Evolutionary conservation across 371 early-diverging fungal species (phyloP), one percentile per base, ranked within the genome.

Genomic region (Mucor sp.): DNA sequence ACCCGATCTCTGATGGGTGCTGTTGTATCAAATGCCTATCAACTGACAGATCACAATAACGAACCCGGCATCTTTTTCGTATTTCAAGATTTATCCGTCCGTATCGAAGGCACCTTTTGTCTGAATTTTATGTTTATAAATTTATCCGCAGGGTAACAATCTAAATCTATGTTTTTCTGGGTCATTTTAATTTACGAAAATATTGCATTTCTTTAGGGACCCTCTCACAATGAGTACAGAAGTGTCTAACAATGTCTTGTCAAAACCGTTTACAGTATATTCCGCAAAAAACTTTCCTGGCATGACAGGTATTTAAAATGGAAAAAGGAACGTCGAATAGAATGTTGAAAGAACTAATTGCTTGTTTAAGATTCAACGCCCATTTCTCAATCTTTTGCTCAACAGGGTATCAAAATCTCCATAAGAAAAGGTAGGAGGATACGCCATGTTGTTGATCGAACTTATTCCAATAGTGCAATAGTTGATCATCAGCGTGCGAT

Each of bases 381-480:
- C 8, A 70, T 91, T 0, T 90, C 90, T 12, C 88, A 87, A 71
- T 82, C 83, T 59, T 90, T 91, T 76, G 88, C 89, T 14, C 81
- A 79, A 50, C 89, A 90, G 72, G 88, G 90, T 4, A 80, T 89
- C 25, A 85, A 87, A 61, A 89, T 89, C 50, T 86, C 89, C 12
- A 89, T 91, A 60, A 79, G 89, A 30, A 86, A 85, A 71, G 85
- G 70, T 59, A 62, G 69, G 48, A 62, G 69, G 30, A 60, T 73
- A 30, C 69, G 69, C 21, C 60, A 66, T n/a, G 23, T 68, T 23
- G 43, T 58, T 62, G 62, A 62, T 44, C 63, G 35, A 61, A 58
- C 53, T 53, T 61, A 43, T 60, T 21, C 60, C 44, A 47, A 65
- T 44, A 37, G 57, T 60, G 57, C 39, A 21, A 15, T 35, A 48